Percentiles rank a stretch among this genome's conserved stretches.
Conservation (phyloP, 176 grass and related monocot species). For the Hyparrhenia diplandra region DNA sequence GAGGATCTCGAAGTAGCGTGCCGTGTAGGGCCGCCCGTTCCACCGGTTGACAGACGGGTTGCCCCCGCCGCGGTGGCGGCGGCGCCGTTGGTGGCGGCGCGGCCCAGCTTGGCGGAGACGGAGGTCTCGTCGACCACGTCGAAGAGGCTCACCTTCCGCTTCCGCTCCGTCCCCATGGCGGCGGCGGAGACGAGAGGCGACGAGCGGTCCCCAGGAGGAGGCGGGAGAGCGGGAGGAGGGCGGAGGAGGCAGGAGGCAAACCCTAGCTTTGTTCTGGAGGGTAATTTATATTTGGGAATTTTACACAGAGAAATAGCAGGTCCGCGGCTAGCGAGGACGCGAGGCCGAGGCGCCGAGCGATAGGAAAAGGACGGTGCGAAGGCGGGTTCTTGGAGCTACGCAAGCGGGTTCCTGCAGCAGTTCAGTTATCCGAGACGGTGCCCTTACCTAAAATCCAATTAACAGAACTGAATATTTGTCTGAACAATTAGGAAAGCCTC, state of each 20-base stretch:
- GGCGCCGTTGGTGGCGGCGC: slow-evolving; percentile 26
- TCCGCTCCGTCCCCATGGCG: slow-evolving; percentile 82
- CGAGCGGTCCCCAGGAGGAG: neutral
- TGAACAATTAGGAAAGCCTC: too few species aligned
- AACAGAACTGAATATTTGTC: neutral
- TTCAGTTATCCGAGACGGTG: neutral
- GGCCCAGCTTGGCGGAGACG: slow-evolving; percentile 59
- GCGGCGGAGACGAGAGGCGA: neutral
- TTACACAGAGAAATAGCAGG: neutral
- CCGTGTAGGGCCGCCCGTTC: slow-evolving; percentile 78
- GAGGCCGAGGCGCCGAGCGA: neutral
- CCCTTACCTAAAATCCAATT: neutral
- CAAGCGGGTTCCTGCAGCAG: neutral
- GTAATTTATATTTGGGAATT: slow-evolving; percentile 42
- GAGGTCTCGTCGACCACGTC: slow-evolving; percentile 87
- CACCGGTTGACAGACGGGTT: slow-evolving; percentile 64
- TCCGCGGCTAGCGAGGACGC: neutral
- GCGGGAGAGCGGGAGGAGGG: neutral
- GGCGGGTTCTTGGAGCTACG: neutral
- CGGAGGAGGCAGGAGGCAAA: slow-evolving; percentile 36
- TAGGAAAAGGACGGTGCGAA: neutral
- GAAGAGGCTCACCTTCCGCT: slow-evolving; percentile 97
- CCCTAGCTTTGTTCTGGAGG: slow-evolving; percentile 45
- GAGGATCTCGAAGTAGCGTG: slow-evolving; percentile 74
- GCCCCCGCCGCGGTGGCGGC: slow-evolving; percentile 10